Percentiles rank a stretch among this genome's conserved stretches.
These are phyloP conservation scores for Rhodotorula babjevae DNA, from an alignment of 768 basidiomycete genomes.

Conservation along the genomic window DNA sequence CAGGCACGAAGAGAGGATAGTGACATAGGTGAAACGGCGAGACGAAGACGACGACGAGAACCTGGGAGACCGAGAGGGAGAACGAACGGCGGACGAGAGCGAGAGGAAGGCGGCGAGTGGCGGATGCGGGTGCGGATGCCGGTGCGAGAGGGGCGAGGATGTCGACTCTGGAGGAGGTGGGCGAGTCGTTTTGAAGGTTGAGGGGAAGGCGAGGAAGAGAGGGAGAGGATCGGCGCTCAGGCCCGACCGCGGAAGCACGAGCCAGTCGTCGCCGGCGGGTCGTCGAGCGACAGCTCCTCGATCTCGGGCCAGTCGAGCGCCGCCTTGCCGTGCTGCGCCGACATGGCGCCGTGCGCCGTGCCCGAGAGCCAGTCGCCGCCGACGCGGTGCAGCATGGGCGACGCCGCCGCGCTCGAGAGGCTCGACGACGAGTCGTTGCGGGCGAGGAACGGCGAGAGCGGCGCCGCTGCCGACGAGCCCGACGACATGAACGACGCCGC, in stretches of 20 bases:
- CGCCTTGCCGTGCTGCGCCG: background rate
- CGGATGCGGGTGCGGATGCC: background rate
- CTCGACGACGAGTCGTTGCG: slow-evolving; percentile 24
- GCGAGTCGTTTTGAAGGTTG: background rate
- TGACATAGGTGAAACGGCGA: background rate
- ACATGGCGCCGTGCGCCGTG: background rate
- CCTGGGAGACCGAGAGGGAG: background rate
- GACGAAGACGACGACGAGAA: background rate
- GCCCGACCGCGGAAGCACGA: background rate
- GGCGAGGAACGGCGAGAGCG: slow-evolving; percentile 13
- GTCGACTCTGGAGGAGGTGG: background rate
- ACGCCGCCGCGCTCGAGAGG: slow-evolving; percentile 8
- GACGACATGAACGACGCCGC: slow-evolving; percentile 14
- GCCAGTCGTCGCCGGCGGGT: background rate
- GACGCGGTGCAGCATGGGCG: slow-evolving; percentile 29
- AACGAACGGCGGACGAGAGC: background rate
- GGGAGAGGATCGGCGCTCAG: background rate
- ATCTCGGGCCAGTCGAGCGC: slow-evolving; percentile 27
- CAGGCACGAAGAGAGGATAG: background rate
- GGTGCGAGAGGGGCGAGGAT: background rate
- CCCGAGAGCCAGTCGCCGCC: slow-evolving; percentile 16
- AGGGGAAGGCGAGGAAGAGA: background rate
- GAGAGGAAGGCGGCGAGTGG: too few relatives aligned
- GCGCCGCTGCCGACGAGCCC: slow-evolving; percentile 13
- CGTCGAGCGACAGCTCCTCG: slow-evolving; percentile 25